These are phyloP conservation scores for Apiosordaria backusii DNA, from an alignment of 495 filamentous ascomycete genomes.

Conservation along the genomic window DNA sequence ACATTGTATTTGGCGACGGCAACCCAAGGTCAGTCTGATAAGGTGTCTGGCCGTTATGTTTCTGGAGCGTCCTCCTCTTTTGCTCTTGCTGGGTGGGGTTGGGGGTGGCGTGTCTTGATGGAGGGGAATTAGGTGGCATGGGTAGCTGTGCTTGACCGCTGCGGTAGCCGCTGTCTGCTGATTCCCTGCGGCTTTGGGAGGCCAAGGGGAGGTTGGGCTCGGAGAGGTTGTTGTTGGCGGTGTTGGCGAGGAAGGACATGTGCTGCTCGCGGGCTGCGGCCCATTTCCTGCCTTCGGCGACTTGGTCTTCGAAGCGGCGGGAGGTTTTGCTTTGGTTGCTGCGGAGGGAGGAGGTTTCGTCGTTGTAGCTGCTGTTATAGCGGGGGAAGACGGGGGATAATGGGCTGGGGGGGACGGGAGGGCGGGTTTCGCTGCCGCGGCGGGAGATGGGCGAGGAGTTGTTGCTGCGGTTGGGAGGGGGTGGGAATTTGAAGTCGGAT, in stretches of 20 bases:
- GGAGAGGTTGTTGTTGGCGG: too few relatives aligned
- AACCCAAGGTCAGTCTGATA: not conserved
- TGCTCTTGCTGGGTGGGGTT: not conserved
- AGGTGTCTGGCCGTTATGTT: not conserved
- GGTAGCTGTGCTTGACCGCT: constrained; percentile 13
- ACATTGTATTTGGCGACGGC: not conserved
- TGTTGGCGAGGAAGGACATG: constrained; percentile 9
- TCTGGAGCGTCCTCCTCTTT: not conserved
- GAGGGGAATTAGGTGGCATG: not conserved
- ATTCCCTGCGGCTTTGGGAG: constrained; percentile 7
- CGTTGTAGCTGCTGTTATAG: not conserved
- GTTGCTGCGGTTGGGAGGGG: not conserved
- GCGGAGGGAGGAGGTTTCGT: constrained; percentile 9
- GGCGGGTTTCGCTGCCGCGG: not conserved
- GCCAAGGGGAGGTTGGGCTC: constrained; percentile 7
- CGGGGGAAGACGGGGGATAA: not conserved
- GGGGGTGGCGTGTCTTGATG: not conserved
- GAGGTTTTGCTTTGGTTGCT: constrained; percentile 8
- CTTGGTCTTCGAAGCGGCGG: constrained; percentile 17
- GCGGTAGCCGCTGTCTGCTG: constrained; percentile 24
- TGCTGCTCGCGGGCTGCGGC: constrained; percentile 13
- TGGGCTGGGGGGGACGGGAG: not conserved
- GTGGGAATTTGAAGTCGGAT: not conserved
- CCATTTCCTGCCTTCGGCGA: constrained; percentile 20
- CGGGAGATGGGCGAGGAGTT: constrained; percentile 1